A percentile compares a stretch with the other conserved stretches of the same genome.
phyloP scores from a whole-genome alignment of 2,329 filamentous ascomycete genomes.

The Sporothrix euskadiensis region DNA sequence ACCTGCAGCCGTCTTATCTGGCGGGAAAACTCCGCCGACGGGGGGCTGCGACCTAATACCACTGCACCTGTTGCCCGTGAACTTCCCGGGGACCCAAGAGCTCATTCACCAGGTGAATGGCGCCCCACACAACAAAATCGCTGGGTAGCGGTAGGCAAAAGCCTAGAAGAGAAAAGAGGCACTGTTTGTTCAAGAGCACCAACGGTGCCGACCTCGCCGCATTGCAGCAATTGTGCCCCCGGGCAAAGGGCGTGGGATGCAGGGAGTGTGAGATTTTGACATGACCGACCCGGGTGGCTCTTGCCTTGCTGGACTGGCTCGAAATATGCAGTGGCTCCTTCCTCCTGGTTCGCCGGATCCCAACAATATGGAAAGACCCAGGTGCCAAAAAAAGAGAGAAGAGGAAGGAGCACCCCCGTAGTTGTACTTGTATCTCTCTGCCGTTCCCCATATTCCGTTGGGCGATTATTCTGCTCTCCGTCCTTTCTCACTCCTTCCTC shows the following conservation, averaged over 20 bases:
- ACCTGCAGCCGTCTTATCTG: neutral
- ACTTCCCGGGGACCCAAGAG: neutral
- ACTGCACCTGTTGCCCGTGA: neutral
- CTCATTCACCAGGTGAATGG: neutral
- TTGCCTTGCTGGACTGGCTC: neutral
- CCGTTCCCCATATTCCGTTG: neutral
- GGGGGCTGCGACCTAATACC: neutral
- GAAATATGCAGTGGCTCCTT: constrained; percentile 1
- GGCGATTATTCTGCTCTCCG: neutral
- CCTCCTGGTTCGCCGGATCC: neutral
- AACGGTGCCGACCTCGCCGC: neutral
- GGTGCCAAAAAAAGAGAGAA: neutral
- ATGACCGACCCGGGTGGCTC: constrained; percentile 1
- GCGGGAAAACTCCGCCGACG: neutral
- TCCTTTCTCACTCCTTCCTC: neutral
- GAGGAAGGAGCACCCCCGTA: neutral
- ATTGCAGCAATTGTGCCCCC: neutral
- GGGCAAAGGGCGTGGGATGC: constrained; percentile 10
- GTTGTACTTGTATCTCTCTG: neutral
- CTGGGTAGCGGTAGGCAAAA: neutral
- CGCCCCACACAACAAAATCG: neutral
- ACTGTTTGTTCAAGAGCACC: neutral
- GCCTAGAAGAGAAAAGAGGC: neutral
- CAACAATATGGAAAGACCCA: neutral
- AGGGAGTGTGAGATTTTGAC: neutral